These are phyloP conservation scores for Colletotrichum incanum DNA, from an alignment of 2,329 filamentous ascomycete genomes.

Conservation along the genomic window DNA sequence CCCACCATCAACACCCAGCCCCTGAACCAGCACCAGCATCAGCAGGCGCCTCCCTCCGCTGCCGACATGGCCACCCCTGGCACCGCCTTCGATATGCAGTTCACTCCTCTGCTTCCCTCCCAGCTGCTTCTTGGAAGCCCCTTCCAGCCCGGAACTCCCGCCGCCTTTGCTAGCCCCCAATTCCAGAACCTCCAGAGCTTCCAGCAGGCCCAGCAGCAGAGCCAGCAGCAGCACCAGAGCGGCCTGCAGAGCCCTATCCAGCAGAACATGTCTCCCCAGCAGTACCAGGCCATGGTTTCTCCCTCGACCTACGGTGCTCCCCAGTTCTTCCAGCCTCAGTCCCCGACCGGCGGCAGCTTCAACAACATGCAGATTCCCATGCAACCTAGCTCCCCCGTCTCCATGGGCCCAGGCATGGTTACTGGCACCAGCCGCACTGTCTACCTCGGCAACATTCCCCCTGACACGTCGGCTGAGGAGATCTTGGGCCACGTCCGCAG, in stretches of 20 bases:
- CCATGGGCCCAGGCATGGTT: constrained; percentile 83
- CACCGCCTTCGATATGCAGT: constrained; percentile 97
- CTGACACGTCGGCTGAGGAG: constrained; percentile 96
- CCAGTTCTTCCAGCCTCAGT: constrained; percentile 91
- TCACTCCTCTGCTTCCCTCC: constrained; percentile 94
- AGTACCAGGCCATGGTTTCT: constrained; percentile 89
- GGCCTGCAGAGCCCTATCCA: constrained; percentile 83
- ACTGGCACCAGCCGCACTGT: constrained; percentile 96
- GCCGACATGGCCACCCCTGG: constrained; percentile 89
- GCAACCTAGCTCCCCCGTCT: constrained; percentile 81
- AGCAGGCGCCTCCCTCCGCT: constrained; percentile 65
- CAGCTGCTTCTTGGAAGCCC: constrained; percentile 95
- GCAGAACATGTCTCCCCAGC: constrained; percentile 83
- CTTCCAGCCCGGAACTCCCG: constrained; percentile 95
- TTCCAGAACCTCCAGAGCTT: constrained; percentile 89
- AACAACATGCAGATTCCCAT: constrained; percentile 70
- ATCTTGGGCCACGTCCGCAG: constrained; percentile 96
- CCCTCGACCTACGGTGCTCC: constrained; percentile 86
- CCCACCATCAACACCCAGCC: constrained; percentile 87
- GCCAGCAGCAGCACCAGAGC: constrained; percentile 70
- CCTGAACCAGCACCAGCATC: constrained; percentile 48
- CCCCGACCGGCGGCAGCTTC: constrained; percentile 81
- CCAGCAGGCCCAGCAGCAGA: constrained; percentile 71
- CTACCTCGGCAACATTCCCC: constrained; percentile 98
- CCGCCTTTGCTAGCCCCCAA: constrained; percentile 90